Base-by-base conservation (phyloP, 208 protist genomes). In the Trypanosoma congolense region DNA sequence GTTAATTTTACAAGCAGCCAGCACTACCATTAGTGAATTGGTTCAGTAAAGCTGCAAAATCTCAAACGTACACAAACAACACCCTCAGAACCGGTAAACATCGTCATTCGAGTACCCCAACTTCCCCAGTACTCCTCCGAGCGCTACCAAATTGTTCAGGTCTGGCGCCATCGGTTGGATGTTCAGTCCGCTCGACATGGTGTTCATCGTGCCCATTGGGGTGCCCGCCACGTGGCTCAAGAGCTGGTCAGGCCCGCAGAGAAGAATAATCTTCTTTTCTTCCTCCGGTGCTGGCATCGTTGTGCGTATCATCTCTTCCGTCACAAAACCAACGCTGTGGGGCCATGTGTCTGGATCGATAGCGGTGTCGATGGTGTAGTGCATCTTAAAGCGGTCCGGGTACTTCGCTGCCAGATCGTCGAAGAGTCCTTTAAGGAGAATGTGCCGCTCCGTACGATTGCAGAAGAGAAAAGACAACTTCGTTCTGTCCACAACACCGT, bases 361-460 rank as follows among this genome's bases (percentile, higher is more conserved):
- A 24, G 83, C 60, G 28, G 75, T 62, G 59, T 97, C 91, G 19
- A 97, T 51, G 0, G 88, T 93, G 71, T 96, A 96, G 59, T 84
- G 87, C n/a, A 97, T 44, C 18, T 83, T 68, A 50, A 97, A 96
- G 26, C 80, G 77, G 0, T 89, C 9, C 0, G 84, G 57, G 57
- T 84, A 83, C 9, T 70, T 61, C 36, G 55, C 22, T 4, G 89
- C 87, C 2, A 92, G 60, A 24, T 86, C 66, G 56, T 97, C 95
- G 58, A 97, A 92, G 38, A 90, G 65, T 18, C 80, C 83, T 22
- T 77, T 65, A 16, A 97, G 66, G n/a, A 97, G 62, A 47, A 98
- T 93, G 69, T 98, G 90, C 16, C 79, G 60, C 67, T 96, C 91
- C 2, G 95, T 95, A 49, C 90, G 75, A 71, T 96, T 97, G 61